phyloP scores from a whole-genome alignment of 2,329 filamentous ascomycete genomes.

The Drechslera avenae region DNA sequence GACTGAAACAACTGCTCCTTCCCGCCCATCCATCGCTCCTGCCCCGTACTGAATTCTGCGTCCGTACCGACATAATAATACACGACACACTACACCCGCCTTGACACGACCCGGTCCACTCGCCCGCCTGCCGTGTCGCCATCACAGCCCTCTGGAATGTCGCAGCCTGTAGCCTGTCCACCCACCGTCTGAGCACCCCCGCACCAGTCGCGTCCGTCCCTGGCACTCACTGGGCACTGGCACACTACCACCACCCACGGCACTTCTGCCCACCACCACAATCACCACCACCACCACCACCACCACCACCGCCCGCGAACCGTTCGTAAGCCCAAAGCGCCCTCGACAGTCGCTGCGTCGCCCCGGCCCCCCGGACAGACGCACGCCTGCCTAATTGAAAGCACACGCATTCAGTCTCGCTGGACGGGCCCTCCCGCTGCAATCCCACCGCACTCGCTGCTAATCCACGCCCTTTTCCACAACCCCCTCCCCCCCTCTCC shows the following conservation, averaged over 20 bases:
- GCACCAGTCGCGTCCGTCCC: constrained; percentile 19
- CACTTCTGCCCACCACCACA: constrained; percentile 4
- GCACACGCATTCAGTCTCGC: constrained; percentile 21
- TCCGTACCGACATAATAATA: neutral
- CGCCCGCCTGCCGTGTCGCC: neutral
- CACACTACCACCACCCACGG: constrained; percentile 4
- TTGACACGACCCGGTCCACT: neutral
- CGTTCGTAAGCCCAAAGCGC: neutral
- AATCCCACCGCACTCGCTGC: constrained; percentile 18
- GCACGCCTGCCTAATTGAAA: constrained; percentile 2
- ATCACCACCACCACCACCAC: neutral
- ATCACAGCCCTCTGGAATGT: constrained; percentile 36
- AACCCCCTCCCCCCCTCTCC: neutral
- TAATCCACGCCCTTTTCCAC: constrained; percentile 13
- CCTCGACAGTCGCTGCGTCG: constrained; percentile 5
- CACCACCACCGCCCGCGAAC: neutral
- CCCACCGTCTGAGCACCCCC: constrained; percentile 28
- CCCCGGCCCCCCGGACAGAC: constrained; percentile 5
- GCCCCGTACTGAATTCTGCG: constrained; percentile 10
- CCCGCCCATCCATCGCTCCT: constrained; percentile 25
- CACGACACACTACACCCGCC: neutral
- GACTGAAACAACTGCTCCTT: constrained; percentile 32
- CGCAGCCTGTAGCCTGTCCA: constrained; percentile 22
- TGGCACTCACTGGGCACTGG: constrained; percentile 1
- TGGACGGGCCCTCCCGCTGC: constrained; percentile 32